These are phyloP conservation scores for Debaryomyces maramus DNA, from an alignment of 805 yeast genomes.

Conservation along the genomic window DNA sequence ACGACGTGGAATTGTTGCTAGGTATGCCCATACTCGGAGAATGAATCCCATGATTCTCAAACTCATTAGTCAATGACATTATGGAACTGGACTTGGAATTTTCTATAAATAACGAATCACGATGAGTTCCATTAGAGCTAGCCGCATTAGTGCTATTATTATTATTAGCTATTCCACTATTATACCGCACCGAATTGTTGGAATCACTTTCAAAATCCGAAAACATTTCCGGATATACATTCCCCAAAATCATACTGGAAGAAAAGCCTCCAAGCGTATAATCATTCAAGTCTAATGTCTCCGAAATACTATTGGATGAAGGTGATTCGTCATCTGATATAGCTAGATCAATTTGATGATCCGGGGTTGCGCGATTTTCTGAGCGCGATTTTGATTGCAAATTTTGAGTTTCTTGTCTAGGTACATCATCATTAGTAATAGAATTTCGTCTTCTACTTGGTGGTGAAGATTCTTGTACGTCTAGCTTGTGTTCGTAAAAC, in stretches of 20 bases:
- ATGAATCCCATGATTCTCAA: slow-evolving; percentile 27
- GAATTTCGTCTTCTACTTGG: not conserved
- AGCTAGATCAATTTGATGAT: not conserved
- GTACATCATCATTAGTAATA: not conserved
- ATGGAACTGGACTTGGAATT: slow-evolving; percentile 13
- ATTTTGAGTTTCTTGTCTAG: slow-evolving; percentile 2
- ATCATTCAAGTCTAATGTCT: slow-evolving; percentile 14
- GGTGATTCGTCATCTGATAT: slow-evolving; percentile 1
- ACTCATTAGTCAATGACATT: slow-evolving; percentile 27
- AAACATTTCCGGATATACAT: slow-evolving; percentile 2
- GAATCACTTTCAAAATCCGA: slow-evolving; percentile 25
- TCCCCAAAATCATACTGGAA: slow-evolving; percentile 12
- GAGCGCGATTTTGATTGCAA: not conserved
- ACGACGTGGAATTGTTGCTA: slow-evolving; percentile 1
- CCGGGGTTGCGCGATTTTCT: not conserved
- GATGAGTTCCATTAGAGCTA: not conserved
- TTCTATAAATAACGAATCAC: slow-evolving; percentile 6
- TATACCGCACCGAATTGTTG: slow-evolving; percentile 6
- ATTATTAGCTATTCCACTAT: not conserved
- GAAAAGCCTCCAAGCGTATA: slow-evolving; percentile 18
- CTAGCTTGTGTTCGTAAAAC: slow-evolving; percentile 33
- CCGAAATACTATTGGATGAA: slow-evolving; percentile 8
- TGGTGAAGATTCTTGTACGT: not conserved
- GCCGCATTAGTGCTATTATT: not conserved
- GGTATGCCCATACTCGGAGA: slow-evolving; percentile 17